Percentiles rank a stretch among this genome's conserved stretches.
Evolutionary conservation across 805 yeast species (phyloP).

Genomic region (Candida sanyiensis): DNA sequence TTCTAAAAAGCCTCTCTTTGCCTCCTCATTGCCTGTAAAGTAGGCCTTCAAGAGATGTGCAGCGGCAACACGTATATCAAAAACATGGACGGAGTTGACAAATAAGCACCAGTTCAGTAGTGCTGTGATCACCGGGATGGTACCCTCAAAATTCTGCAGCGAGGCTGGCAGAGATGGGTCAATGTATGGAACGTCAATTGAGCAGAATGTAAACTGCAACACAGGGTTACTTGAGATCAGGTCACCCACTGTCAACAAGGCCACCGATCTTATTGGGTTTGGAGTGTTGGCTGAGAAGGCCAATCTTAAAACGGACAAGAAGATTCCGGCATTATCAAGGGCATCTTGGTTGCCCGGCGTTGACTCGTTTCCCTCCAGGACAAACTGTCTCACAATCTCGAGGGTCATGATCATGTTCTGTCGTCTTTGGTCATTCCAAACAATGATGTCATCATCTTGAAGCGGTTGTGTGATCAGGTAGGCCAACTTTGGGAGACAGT

Average conservation of each 20-base stretch:
- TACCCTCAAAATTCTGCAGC: constrained; percentile 24
- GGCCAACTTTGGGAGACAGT: constrained; percentile 63
- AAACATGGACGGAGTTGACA: constrained; percentile 76
- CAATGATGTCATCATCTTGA: constrained; percentile 38
- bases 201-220: constrained; percentile 66
- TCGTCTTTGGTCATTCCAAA: constrained; percentile 74
- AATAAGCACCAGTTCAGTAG: constrained; percentile 77
- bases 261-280: constrained; percentile 56
- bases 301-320: constrained; percentile 59
- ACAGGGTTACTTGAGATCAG: constrained; percentile 60
- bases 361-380: constrained; percentile 64
- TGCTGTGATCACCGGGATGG: constrained; percentile 68
- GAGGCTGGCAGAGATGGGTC: constrained; percentile 59
- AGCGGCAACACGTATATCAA: constrained; percentile 76
- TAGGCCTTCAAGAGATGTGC: constrained; percentile 60
- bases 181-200: constrained; percentile 86
- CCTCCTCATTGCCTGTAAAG: constrained; percentile 55
- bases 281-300: constrained; percentile 67
- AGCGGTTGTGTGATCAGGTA: constrained; percentile 58
- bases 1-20: constrained; percentile 54
- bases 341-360: constrained; percentile 56
- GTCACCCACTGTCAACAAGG: constrained; percentile 73
- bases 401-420: constrained; percentile 61
- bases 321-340: constrained; percentile 54
- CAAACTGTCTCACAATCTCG: constrained; percentile 68